phyloP scores from a whole-genome alignment of 768 basidiomycete species.

The Clitopilus hobsonii region DNA sequence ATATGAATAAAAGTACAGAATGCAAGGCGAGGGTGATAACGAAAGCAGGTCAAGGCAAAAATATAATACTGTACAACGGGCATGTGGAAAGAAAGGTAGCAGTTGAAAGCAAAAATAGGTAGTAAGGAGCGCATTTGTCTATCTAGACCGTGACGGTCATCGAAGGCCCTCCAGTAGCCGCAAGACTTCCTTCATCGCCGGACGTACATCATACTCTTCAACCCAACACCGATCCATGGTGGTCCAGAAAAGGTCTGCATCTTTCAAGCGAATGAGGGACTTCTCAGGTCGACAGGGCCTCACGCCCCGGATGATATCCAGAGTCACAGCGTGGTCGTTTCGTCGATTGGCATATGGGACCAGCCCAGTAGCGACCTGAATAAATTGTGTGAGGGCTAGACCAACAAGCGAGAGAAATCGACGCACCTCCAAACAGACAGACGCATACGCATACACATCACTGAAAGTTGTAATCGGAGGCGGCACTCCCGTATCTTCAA shows the following conservation, averaged over 20 bases:
- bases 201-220: constrained; percentile 28
- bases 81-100: neutral
- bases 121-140: too few relatives aligned
- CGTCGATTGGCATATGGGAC: constrained; percentile 48
- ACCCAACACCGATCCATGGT: constrained; percentile 45
- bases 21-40: neutral
- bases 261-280: constrained; percentile 21
- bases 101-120: too few relatives aligned
- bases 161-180: constrained; percentile 23
- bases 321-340: constrained; percentile 52
- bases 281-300: constrained; percentile 34
- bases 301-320: constrained; percentile 50
- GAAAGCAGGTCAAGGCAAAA: too few relatives aligned
- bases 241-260: constrained; percentile 36
- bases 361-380: constrained; percentile 45
- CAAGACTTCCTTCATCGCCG: constrained; percentile 37
- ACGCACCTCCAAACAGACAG: constrained; percentile 55
- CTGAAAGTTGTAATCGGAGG: constrained; percentile 46
- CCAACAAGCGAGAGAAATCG: neutral
- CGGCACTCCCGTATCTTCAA: constrained; percentile 37
- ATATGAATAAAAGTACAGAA: neutral
- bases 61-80: neutral
- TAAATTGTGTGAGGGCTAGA: neutral
- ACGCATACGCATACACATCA: constrained; percentile 60
- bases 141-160: neutral